These are phyloP conservation scores for Euphorbia lathyris DNA, from an alignment of 345 rosid genomes.

Conservation along the genomic window DNA sequence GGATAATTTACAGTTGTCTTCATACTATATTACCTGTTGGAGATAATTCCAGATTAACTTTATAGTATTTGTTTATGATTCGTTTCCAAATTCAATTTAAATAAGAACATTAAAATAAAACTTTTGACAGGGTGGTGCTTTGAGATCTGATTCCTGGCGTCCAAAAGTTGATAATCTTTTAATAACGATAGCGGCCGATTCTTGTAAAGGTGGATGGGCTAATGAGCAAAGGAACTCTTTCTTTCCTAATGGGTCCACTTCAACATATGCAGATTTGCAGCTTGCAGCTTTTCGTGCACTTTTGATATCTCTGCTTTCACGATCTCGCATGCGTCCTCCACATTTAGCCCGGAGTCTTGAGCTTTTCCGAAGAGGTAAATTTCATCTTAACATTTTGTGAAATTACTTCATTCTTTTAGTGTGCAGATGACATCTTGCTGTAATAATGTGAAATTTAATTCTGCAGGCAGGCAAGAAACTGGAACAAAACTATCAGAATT, in stretches of 20 bases:
- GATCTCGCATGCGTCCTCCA: constrained; percentile 50
- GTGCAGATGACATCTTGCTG: not conserved
- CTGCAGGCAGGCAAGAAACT: constrained; percentile 50
- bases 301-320: constrained; percentile 73
- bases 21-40: not conserved
- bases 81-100: not conserved
- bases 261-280: constrained; percentile 52
- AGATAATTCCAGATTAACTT: not conserved
- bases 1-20: not conserved
- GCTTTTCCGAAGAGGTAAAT: constrained; percentile 72
- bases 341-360: constrained; percentile 62
- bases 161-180: constrained; percentile 56
- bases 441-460: constrained; percentile 3
- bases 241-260: constrained; percentile 30
- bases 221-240: constrained; percentile 36
- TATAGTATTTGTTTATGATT: not conserved
- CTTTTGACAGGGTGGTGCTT: constrained; percentile 61
- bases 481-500: constrained; percentile 55
- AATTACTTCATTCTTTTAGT: not conserved
- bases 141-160: constrained; percentile 66
- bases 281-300: constrained; percentile 71
- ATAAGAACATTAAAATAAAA: not conserved
- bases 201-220: constrained; percentile 55
- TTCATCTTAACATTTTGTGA: not conserved
- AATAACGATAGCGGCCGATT: constrained; percentile 50